Conservation (phyloP, 164 flowering plant genomes). For the Hamamelis virginiana region DNA sequence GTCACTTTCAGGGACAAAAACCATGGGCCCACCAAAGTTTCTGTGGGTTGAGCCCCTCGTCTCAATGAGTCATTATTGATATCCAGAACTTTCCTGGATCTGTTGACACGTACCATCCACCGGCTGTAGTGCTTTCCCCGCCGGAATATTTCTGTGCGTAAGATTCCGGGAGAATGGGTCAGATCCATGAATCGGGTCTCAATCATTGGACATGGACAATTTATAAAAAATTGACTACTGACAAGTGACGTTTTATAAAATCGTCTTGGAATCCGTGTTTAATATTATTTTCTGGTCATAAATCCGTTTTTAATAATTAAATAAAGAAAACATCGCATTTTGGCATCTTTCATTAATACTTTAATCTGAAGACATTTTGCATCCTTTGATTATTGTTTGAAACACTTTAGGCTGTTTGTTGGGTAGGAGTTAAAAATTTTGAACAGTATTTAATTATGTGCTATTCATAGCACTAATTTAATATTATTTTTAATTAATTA, state of each 20-base stretch:
- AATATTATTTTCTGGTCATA: background rate
- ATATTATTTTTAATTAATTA: too few relatives aligned
- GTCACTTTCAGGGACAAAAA: too few relatives aligned
- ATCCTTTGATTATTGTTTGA: too few relatives aligned
- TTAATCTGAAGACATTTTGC: too few relatives aligned
- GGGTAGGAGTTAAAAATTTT: too few relatives aligned
- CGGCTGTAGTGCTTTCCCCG: constrained; percentile 6
- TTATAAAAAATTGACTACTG: constrained; percentile 8
- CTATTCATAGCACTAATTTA: too few relatives aligned
- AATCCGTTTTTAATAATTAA: too few relatives aligned
- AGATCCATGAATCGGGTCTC: constrained; percentile 16
- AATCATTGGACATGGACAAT: constrained; percentile 13
- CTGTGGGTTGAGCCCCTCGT: constrained; percentile 8
- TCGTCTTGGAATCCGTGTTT: constrained; percentile 14
- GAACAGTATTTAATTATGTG: too few relatives aligned
- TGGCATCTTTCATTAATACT: too few relatives aligned
- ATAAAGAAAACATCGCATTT: too few relatives aligned
- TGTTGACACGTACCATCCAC: constrained; percentile 4
- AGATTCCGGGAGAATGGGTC: background rate
- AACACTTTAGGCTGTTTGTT: too few relatives aligned
- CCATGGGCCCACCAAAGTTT: background rate
- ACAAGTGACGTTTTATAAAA: constrained; percentile 17
- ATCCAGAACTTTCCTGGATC: background rate
- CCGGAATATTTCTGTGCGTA: constrained; percentile 14
- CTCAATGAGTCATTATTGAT: background rate